Evolutionary conservation across 73 alveolate genomes (phyloP).

Genomic region (Symbiodinium pilosum): DNA sequence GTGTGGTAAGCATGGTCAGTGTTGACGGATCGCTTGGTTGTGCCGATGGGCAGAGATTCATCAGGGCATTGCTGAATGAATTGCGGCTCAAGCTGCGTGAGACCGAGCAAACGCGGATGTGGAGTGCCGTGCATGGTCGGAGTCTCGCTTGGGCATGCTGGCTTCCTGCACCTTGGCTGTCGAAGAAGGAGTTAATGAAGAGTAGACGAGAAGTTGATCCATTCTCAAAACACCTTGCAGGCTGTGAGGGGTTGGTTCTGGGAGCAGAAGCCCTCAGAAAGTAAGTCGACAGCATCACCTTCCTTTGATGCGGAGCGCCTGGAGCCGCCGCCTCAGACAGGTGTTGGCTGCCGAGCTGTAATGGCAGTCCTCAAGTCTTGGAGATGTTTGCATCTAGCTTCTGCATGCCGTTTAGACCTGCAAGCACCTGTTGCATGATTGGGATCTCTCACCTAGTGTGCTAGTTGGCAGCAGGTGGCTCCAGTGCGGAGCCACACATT

Average conservation of each 20-base stretch:
- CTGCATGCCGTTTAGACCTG: too few species aligned
- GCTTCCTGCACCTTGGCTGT: not conserved
- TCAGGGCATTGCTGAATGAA: not conserved
- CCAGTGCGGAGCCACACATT: too few species aligned
- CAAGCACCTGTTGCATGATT: too few species aligned
- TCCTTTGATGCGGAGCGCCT: not conserved
- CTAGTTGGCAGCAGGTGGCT: too few species aligned
- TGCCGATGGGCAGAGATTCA: too few species aligned
- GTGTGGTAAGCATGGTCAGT: not conserved
- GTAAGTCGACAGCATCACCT: not conserved
- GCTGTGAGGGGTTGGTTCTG: not conserved
- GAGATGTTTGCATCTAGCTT: too few species aligned
- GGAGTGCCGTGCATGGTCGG: not conserved
- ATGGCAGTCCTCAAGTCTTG: too few species aligned
- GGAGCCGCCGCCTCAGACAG: not conserved
- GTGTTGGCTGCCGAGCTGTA: too few species aligned
- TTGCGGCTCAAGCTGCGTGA: not conserved
- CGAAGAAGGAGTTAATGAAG: not conserved
- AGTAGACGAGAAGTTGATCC: not conserved
- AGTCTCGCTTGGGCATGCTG: not conserved
- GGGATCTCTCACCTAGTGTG: too few species aligned
- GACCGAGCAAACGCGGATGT: not conserved
- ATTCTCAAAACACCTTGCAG: not conserved
- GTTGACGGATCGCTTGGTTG: not conserved
- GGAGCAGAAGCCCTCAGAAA: not conserved